Base-by-base conservation (phyloP, 306 rosid species). In the Lagenaria siceraria region DNA sequence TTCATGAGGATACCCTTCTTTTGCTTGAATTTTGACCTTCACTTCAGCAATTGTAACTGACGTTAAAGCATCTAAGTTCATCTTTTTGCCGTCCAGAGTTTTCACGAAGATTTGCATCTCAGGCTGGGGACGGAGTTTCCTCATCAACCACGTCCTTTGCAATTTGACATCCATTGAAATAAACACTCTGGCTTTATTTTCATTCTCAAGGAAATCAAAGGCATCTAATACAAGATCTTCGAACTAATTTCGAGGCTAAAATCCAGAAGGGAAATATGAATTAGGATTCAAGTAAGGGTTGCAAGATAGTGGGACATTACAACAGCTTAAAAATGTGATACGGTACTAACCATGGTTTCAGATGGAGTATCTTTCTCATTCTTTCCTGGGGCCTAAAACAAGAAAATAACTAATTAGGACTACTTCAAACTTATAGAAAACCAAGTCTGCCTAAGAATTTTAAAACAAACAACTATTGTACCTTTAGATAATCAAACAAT, bases 401-500 rank as follows among this genome's bases (percentile, higher is more conserved):
- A 82, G 78, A 81, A 78, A 69, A 80, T 12, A 80, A 21, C 35
- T 74, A 18, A 70, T 82, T 55, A 81, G 43, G 15, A 43, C 22
- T 24, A 24, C 71, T 49, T 33, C 46, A 60, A 63, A 27, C 49
- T 5, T 49, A 15, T 10, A 36, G 56, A 77, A 77, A 77, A n/a
- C 19, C 51, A 75, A 65, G 8, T 40, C 22, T 7, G 51, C 25
- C 38, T 75, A 77, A 63, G 9, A 65, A 22, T 48, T 12, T 29
- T n/a, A 66, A 38, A 40, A 12, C 53, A 66, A 6, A 66, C 53
- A 66, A 6, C 40, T 33, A 19, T 18, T 62, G 78, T 62, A 55
- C 98, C 97, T 92, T 94, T 84, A 94, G 65, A 84, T 94, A 94
- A 81, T 94, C 93, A 49, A 91, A 94, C 82, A 94, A 80, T 87